phyloP scores from a whole-genome alignment of 768 basidiomycete species.

The Galerina sulciceps region DNA sequence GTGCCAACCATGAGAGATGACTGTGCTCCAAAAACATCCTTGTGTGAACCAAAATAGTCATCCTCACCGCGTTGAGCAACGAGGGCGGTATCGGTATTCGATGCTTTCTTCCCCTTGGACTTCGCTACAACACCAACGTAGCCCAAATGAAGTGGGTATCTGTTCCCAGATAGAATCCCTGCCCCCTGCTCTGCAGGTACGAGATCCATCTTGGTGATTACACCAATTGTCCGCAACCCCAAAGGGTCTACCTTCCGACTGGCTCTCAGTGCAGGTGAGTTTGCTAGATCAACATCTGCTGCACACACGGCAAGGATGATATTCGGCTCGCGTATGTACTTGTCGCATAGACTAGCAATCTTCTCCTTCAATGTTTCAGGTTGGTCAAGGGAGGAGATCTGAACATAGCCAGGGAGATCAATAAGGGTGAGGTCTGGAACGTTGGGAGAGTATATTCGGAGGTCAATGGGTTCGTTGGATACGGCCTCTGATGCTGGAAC shows the following conservation, averaged over 20 bases:
- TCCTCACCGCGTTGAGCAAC: conserved; percentile 61
- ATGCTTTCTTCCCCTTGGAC: conserved; percentile 55
- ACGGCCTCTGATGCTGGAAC: conserved; percentile 91
- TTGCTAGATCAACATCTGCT: conserved; percentile 97
- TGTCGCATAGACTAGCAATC: conserved; percentile 87
- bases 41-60: conserved; percentile 69
- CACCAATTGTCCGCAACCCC: conserved; percentile 94
- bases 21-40: conserved; percentile 62
- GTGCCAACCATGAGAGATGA: conserved; percentile 88
- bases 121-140: conserved; percentile 98
- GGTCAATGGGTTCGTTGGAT: conserved; percentile 94
- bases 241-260: conserved; percentile 94
- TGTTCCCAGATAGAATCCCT: conserved; percentile 79
- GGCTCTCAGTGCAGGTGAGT: conserved; percentile 93
- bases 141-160: conserved; percentile 96
- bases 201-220: conserved; percentile 99
- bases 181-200: conserved; percentile 87
- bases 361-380: conserved; percentile 94
- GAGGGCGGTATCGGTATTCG: conserved; percentile 50
- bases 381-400: conserved; percentile 93
- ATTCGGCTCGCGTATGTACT: conserved; percentile 99
- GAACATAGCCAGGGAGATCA: conserved; percentile 96
- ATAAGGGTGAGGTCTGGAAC: conserved; percentile 98
- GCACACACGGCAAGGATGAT: conserved; percentile 99
- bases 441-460: conserved; percentile 93